These are phyloP conservation scores for Talaromyces sp. DNA, from an alignment of 2,329 filamentous ascomycete genomes.

Conservation along the genomic window DNA sequence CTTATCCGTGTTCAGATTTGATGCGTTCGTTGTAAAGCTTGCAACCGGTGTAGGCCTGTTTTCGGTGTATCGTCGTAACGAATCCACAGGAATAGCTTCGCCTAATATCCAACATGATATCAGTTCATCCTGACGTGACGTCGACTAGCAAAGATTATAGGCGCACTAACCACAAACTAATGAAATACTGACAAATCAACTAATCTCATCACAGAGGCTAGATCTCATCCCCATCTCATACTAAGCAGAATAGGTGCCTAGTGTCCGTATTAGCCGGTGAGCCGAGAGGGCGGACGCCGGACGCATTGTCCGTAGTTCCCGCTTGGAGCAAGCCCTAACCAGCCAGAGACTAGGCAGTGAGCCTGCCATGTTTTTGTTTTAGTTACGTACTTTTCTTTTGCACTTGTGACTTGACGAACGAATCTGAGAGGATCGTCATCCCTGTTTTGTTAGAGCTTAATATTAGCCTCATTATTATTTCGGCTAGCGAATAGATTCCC, in stretches of 20 bases:
- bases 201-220: not conserved
- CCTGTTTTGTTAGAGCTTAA: not conserved
- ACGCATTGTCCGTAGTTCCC: conserved; percentile 1
- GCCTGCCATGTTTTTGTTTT: not conserved
- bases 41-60: too few species aligned
- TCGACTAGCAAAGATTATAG: not conserved
- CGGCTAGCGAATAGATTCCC: not conserved
- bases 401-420: not conserved
- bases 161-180: not conserved
- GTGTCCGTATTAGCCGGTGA: not conserved
- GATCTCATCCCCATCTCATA: not conserved
- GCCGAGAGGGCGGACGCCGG: conserved; percentile 1
- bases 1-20: too few species aligned
- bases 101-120: too few species aligned
- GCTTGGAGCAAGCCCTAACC: not conserved
- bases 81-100: too few species aligned
- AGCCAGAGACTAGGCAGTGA: not conserved
- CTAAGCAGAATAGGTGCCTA: not conserved
- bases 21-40: too few species aligned
- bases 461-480: not conserved
- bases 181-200: not conserved
- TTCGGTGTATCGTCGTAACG: too few species aligned
- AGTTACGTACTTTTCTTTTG: not conserved
- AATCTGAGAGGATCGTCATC: not conserved
- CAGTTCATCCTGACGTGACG: not conserved